Conservation (phyloP, 2,329 filamentous ascomycete species). For the Fusarium sp. region DNA sequence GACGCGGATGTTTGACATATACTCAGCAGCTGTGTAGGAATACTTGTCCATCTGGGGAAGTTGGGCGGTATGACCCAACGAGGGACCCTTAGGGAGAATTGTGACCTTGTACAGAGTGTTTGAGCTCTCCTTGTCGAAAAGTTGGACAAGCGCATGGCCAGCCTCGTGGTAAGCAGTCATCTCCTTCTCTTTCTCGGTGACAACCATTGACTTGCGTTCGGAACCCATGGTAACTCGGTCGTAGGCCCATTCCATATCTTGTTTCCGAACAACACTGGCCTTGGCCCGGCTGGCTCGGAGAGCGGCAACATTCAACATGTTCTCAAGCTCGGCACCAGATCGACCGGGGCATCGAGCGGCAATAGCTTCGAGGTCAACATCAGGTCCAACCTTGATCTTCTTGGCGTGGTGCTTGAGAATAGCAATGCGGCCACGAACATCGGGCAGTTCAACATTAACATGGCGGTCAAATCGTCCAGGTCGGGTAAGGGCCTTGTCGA, state of each 20-base stretch:
- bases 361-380: constrained; percentile 84
- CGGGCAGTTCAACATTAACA: constrained; percentile 85
- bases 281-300: constrained; percentile 92
- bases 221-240: constrained; percentile 98
- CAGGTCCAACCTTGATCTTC: constrained; percentile 81
- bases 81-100: constrained; percentile 88
- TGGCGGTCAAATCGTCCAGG: constrained; percentile 96
- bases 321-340: constrained; percentile 95
- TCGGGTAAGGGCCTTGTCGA: constrained; percentile 93
- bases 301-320: constrained; percentile 94
- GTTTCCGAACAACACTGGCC: constrained; percentile 74
- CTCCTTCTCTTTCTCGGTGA: constrained; percentile 91
- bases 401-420: constrained; percentile 94
- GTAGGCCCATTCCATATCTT: constrained; percentile 95
- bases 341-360: constrained; percentile 90
- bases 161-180: constrained; percentile 97
- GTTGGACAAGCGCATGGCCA: constrained; percentile 88
- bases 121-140: constrained; percentile 76
- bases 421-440: constrained; percentile 90
- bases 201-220: constrained; percentile 87
- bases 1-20: constrained; percentile 80
- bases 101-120: constrained; percentile 95
- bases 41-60: constrained; percentile 94
- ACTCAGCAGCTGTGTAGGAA: constrained; percentile 84
- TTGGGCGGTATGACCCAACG: constrained; percentile 86